Percentiles rank a stretch among this genome's conserved stretches.
Conservation (phyloP, 768 basidiomycete genomes). For the Suillus fuscotomentosus region DNA sequence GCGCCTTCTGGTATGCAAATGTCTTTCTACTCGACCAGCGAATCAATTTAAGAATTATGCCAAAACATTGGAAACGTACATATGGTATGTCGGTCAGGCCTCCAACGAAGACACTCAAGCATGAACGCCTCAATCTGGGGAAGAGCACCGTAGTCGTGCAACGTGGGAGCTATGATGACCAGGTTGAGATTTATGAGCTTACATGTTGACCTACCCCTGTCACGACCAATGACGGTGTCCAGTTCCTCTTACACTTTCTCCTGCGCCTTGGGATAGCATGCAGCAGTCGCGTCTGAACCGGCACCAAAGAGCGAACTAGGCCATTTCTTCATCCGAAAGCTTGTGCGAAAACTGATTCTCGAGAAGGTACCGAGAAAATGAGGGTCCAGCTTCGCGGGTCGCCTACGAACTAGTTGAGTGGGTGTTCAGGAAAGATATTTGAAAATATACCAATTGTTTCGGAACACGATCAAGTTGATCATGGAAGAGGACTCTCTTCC, state of each 20-base stretch:
- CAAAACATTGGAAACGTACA: constrained; percentile 32
- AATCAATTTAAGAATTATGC: neutral
- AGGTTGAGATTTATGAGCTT: constrained; percentile 2
- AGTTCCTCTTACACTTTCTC: constrained; percentile 51
- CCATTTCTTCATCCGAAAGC: constrained; percentile 54
- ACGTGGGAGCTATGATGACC: constrained; percentile 34
- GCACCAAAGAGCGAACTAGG: constrained; percentile 69
- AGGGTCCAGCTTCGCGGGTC: constrained; percentile 26
- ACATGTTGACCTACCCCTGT: constrained; percentile 21
- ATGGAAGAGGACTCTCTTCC: constrained; percentile 59
- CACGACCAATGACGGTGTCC: constrained; percentile 50
- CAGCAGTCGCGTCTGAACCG: constrained; percentile 63
- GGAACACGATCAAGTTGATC: constrained; percentile 47
- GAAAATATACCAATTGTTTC: constrained; percentile 37
- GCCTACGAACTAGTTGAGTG: constrained; percentile 20
- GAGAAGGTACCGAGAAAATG: constrained; percentile 58
- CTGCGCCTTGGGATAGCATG: constrained; percentile 55
- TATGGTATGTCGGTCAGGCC: constrained; percentile 61
- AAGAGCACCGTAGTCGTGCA: constrained; percentile 37
- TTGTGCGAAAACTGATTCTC: constrained; percentile 53
- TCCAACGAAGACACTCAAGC: constrained; percentile 39
- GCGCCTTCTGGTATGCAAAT: constrained; percentile 37
- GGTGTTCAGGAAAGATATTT: neutral
- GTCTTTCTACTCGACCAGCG: constrained; percentile 23
- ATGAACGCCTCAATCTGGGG: constrained; percentile 40